These are phyloP conservation scores for Adansonia grandidieri DNA, from an alignment of 441 rosid genomes.

Conservation along the genomic window DNA sequence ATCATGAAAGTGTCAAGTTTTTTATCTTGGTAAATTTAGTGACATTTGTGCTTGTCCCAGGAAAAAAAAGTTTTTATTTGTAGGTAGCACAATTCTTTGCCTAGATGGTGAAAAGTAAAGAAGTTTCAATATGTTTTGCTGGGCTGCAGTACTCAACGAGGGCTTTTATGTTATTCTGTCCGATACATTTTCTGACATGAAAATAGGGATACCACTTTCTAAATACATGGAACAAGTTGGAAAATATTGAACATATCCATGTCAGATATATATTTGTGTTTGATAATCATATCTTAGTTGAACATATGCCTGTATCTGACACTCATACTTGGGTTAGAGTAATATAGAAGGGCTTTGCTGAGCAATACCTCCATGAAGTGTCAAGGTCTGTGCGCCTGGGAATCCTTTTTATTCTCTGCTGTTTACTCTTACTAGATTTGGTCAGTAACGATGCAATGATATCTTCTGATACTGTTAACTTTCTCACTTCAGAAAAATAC, in stretches of 20 bases:
- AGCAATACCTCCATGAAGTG: background rate
- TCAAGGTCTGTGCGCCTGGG: background rate
- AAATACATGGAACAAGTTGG: no score
- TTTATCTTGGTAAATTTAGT: background rate
- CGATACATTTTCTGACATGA: no score
- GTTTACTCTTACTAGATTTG: background rate
- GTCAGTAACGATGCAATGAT: background rate
- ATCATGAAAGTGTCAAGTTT: background rate
- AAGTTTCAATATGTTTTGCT: background rate
- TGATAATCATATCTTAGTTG: no score
- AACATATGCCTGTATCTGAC: no score
- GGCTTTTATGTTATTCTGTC: background rate
- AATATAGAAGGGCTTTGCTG: background rate
- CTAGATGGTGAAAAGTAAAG: background rate
- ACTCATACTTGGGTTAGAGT: no score
- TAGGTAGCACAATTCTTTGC: slow-evolving; percentile 15
- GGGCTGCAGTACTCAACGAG: background rate
- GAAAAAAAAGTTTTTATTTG: slow-evolving; percentile 23
- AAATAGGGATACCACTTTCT: no score
- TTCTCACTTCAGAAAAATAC: background rate
- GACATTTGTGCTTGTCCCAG: slow-evolving; percentile 18
- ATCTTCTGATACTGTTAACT: background rate
- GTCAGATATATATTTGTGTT: no score
- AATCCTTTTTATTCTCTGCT: background rate
- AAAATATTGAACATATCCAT: no score